Base-by-base conservation (phyloP, 768 basidiomycete genomes). In the Boletus coccyginus region DNA sequence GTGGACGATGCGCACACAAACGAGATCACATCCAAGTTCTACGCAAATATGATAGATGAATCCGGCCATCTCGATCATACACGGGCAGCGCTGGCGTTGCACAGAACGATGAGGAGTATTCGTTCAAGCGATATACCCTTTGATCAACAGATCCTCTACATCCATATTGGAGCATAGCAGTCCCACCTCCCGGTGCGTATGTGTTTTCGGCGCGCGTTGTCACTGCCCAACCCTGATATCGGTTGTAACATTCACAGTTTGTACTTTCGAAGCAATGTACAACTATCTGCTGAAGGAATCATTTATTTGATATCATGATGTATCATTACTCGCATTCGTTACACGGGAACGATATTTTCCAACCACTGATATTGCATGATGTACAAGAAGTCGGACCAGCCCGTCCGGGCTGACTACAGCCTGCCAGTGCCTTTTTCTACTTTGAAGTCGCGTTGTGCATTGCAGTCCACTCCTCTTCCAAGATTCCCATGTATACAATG, bases 381-480 rank as follows among this genome's bases (percentile, higher is more conserved):
- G 27, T 6, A 27, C 6, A 27, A 27, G 27, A 27, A 27, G 27
- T 27, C 27, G 21, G 21, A 21, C 21, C 27, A 27, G 27, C 27
- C 27, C 27, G 27, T 27, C 27, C 27, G 27, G 21, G 21, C 21
- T 21, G 21, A 21, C 21, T 21, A 21, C 21, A 21, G 21, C 21
- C 21, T 21, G 21, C 21, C 21, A 12, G 33, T 35, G 13, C 10
- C 42, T 27, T 8, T 16, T 29, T 19, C 50, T 52, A 24, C 24
- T 33, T 31, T 27, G 19, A 12, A 33, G 19, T 17, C 21, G 13
- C 14, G 8, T 40, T 53, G 33, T 48, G 19, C 35, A 38, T 12
- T 24, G 46, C 51, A 19, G 35, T 16, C 74, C 73, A 73, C 54
- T 73, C 74, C 36, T 72, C 69, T 36, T 69, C 63, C 42, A 70